Conservation (phyloP, 2,329 filamentous ascomycete species). For the Zasmidium citrigriseum region DNA sequence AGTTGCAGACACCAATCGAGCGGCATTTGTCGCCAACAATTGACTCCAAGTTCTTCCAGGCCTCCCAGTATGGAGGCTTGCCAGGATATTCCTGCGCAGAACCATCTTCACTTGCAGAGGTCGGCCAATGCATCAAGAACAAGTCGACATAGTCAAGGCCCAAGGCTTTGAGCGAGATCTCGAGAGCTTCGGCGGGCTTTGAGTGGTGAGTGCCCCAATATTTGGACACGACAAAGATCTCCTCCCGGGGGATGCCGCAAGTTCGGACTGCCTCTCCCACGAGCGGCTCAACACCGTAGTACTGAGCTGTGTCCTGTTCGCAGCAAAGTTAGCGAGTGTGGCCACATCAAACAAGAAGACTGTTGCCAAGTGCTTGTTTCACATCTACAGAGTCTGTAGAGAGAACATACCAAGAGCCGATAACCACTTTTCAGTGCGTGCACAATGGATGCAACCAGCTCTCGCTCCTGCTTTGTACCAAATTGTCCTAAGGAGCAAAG, state of each 20-base stretch:
- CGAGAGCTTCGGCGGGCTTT: constrained; percentile 56
- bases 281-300: constrained; percentile 68
- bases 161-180: constrained; percentile 63
- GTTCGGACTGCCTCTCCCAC: constrained; percentile 64
- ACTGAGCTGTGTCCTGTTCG: constrained; percentile 61
- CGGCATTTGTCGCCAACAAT: not conserved
- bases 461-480: no score
- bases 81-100: not conserved
- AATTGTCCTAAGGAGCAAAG: no score
- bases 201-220: constrained; percentile 53
- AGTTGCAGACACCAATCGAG: no score
- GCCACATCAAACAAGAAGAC: no score
- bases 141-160: constrained; percentile 66
- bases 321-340: not conserved
- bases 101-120: not conserved
- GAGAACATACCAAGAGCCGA: no score
- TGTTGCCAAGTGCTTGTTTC: no score
- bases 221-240: constrained; percentile 71
- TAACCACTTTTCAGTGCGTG: no score
- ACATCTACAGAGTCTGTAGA: no score
- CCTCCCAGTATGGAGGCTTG: not conserved
- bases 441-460: no score
- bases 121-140: constrained; percentile 68
- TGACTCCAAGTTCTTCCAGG: not conserved
- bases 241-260: constrained; percentile 56